Evolutionary conservation across 129 eudicot species (phyloP).

Genomic region (Ambrosia trifida): DNA sequence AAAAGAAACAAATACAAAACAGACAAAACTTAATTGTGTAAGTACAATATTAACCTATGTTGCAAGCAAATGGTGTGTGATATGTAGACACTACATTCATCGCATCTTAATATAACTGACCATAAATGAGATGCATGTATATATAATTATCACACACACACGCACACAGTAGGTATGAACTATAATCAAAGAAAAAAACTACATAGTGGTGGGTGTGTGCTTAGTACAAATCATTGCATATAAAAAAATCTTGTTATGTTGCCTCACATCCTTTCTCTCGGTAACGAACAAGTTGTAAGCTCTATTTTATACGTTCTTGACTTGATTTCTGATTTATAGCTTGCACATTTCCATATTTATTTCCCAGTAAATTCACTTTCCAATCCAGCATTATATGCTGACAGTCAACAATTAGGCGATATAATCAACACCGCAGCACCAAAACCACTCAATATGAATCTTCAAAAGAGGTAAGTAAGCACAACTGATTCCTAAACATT

Average conservation of each 20-base stretch:
- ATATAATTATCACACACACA: not conserved
- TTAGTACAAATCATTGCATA: conserved; percentile 11
- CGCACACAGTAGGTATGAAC: too few relatives aligned
- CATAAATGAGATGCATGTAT: conserved; percentile 9
- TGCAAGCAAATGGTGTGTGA: conserved; percentile 18
- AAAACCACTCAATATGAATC: not conserved
- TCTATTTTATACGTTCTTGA: not conserved
- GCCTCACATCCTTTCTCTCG: not conserved
- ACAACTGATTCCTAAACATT: not conserved
- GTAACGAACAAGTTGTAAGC: conserved; percentile 1
- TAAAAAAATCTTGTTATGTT: not conserved
- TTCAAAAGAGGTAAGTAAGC: not conserved
- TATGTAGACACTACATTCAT: not conserved
- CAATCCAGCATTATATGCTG: not conserved
- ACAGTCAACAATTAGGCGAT: not conserved
- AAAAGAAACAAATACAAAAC: conserved; percentile 3
- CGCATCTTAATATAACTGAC: not conserved
- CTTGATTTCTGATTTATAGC: not conserved
- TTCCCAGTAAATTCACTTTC: not conserved
- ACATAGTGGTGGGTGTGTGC: too few relatives aligned
- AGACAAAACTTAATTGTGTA: not conserved
- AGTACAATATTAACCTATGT: not conserved
- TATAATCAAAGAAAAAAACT: not conserved
- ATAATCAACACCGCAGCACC: not conserved
- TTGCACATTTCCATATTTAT: conserved; percentile 2